A percentile compares a stretch with the other conserved stretches of the same genome.
Evolutionary conservation across 164 flowering plant genomes (phyloP).

Genomic region (Umbilicus rupestris): DNA sequence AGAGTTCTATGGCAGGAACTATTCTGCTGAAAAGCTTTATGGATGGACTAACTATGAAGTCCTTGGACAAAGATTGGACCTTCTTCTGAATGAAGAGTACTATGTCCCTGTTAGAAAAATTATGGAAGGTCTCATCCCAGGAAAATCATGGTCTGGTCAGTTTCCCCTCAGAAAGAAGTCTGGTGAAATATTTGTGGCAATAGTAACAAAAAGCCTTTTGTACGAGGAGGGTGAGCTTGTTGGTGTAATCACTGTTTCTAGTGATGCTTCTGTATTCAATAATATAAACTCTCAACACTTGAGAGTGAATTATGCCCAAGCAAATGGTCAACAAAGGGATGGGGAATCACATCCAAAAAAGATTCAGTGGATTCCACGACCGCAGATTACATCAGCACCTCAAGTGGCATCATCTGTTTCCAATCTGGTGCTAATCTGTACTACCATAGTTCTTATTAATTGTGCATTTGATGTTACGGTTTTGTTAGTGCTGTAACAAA

Average conservation of each 20-base stretch:
- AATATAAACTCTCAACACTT: slow-evolving; percentile 19
- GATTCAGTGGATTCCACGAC: slow-evolving; percentile 49
- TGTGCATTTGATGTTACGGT: slow-evolving; percentile 1
- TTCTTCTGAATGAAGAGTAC: slow-evolving; percentile 41
- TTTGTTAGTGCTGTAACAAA: slow-evolving; percentile 5
- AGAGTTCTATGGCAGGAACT: slow-evolving; percentile 46
- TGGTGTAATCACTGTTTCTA: slow-evolving; percentile 68
- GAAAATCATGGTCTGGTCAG: slow-evolving; percentile 75
- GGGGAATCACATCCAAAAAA: slow-evolving; percentile 32
- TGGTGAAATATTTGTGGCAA: slow-evolving; percentile 66
- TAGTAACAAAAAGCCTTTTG: slow-evolving; percentile 61
- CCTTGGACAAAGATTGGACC: slow-evolving; percentile 38
- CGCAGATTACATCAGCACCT: slow-evolving; percentile 45
- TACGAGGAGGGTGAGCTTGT: slow-evolving; percentile 63
- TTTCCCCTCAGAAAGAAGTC: slow-evolving; percentile 68
- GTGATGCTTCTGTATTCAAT: slow-evolving; percentile 63
- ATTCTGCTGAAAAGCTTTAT: slow-evolving; percentile 61
- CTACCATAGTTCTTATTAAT: not conserved
- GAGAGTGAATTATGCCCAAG: slow-evolving; percentile 24
- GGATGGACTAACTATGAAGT: slow-evolving; percentile 70
- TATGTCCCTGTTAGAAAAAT: slow-evolving; percentile 19
- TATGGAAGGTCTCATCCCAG: slow-evolving; percentile 32
- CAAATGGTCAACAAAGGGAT: slow-evolving; percentile 19
- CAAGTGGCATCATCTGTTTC: slow-evolving; percentile 61
- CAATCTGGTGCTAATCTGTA: slow-evolving; percentile 60